Conservation (phyloP, 169 alveolate species). For the Perkinsus marinus region DNA sequence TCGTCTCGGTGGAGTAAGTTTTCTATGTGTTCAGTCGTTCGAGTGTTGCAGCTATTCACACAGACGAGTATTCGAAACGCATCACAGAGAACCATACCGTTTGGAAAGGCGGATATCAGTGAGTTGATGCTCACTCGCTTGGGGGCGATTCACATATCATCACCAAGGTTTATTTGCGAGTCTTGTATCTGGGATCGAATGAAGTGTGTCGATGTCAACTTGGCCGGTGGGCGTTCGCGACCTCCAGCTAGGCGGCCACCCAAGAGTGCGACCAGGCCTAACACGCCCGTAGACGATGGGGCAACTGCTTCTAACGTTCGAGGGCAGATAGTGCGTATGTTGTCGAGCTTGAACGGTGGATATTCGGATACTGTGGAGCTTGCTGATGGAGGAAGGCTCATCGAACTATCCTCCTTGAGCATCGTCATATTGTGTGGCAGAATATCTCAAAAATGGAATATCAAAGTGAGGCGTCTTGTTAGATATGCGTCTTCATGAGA, state of each 20-base stretch:
- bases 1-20: no score
- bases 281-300: neutral
- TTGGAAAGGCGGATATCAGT: neutral
- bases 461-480: neutral
- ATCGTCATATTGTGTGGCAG: neutral
- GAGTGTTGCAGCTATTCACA: no score
- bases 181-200: neutral
- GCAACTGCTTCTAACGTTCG: neutral
- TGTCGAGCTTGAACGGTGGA: neutral
- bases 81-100: no score
- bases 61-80: no score
- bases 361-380: neutral
- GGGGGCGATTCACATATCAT: neutral
- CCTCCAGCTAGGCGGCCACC: neutral
- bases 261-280: neutral
- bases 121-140: neutral
- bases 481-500: neutral
- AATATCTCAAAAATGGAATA: neutral
- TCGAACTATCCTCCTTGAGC: neutral
- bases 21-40: no score
- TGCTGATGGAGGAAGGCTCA: neutral
- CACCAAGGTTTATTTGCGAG: neutral
- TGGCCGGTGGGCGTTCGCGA: neutral
- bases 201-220: neutral
- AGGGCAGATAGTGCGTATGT: neutral